These are phyloP conservation scores for Cladosporium colombiae DNA, from an alignment of 2,329 filamentous ascomycete genomes.

Conservation along the genomic window DNA sequence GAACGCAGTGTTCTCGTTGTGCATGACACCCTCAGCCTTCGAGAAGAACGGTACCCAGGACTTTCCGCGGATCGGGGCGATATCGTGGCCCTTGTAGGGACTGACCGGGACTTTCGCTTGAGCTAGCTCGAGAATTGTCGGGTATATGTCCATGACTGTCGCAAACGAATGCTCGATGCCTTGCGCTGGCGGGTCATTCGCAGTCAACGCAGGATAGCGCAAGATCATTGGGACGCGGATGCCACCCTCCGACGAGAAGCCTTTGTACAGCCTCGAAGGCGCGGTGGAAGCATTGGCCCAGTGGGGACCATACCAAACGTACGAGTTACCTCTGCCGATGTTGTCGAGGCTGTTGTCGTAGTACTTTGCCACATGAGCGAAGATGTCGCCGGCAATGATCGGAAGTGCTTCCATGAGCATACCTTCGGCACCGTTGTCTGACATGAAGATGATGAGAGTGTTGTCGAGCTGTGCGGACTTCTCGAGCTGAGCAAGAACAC, in stretches of 20 bases:
- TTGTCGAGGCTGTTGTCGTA: slow-evolving; percentile 43
- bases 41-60: not conserved
- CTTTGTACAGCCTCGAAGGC: not conserved
- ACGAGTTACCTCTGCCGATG: slow-evolving; percentile 38
- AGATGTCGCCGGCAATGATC: slow-evolving; percentile 19
- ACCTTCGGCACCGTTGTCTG: slow-evolving; percentile 43
- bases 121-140: slow-evolving; percentile 1
- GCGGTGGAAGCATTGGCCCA: slow-evolving; percentile 28
- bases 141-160: not conserved
- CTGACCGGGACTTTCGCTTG: not conserved
- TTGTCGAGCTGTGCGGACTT: slow-evolving; percentile 38
- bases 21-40: not conserved
- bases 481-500: slow-evolving; percentile 36
- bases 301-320: slow-evolving; percentile 41
- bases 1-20: not conserved
- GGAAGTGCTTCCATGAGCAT: not conserved
- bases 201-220: not conserved
- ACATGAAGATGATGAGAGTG: slow-evolving; percentile 43
- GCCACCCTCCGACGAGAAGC: not conserved
- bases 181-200: not conserved
- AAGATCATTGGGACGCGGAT: not conserved
- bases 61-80: not conserved
- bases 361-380: slow-evolving; percentile 34
- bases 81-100: not conserved
- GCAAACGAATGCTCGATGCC: not conserved